These are phyloP conservation scores for Pisolithus marmoratus DNA, from an alignment of 768 basidiomycete species.

Conservation along the genomic window DNA sequence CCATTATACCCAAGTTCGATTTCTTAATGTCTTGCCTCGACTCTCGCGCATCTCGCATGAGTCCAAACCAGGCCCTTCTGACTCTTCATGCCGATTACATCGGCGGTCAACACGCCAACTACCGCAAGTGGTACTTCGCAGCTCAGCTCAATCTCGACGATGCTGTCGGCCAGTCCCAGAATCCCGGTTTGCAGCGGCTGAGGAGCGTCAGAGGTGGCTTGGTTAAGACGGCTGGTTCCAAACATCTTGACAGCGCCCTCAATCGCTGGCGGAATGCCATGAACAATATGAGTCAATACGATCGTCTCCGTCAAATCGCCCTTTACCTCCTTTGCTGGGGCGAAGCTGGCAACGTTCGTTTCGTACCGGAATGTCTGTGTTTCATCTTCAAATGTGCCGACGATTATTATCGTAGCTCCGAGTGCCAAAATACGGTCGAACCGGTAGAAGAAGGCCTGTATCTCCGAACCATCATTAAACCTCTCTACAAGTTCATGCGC, in stretches of 20 bases:
- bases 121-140: slow-evolving; percentile 99
- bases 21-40: slow-evolving; percentile 98
- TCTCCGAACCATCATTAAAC: slow-evolving; percentile 86
- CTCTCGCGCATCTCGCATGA: slow-evolving; percentile 97
- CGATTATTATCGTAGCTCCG: slow-evolving; percentile 97
- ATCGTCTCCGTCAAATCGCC: slow-evolving; percentile 92
- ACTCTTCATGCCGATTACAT: slow-evolving; percentile 99
- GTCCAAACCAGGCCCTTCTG: slow-evolving; percentile 90
- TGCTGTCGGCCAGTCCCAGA: slow-evolving; percentile 91
- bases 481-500: slow-evolving; percentile 91
- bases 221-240: slow-evolving; percentile 49
- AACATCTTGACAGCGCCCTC: slow-evolving; percentile 89
- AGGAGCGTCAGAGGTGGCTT: slow-evolving; percentile 67
- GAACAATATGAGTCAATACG: slow-evolving; percentile 99
- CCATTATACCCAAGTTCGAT: slow-evolving; percentile 63
- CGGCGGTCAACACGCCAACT: slow-evolving; percentile 97
- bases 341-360: slow-evolving; percentile 95
- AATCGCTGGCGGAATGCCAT: slow-evolving; percentile 97
- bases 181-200: slow-evolving; percentile 86
- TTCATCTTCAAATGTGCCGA: slow-evolving; percentile 99
- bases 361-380: slow-evolving; percentile 94
- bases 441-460: slow-evolving; percentile 94
- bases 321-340: slow-evolving; percentile 98
- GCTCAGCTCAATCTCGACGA: slow-evolving; percentile 99
- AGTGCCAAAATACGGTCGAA: slow-evolving; percentile 92